Percentiles rank a stretch among this genome's conserved stretches.
These are phyloP conservation scores for Cercospora beticola DNA, from an alignment of 2,329 filamentous ascomycete genomes.

Conservation along the genomic window DNA sequence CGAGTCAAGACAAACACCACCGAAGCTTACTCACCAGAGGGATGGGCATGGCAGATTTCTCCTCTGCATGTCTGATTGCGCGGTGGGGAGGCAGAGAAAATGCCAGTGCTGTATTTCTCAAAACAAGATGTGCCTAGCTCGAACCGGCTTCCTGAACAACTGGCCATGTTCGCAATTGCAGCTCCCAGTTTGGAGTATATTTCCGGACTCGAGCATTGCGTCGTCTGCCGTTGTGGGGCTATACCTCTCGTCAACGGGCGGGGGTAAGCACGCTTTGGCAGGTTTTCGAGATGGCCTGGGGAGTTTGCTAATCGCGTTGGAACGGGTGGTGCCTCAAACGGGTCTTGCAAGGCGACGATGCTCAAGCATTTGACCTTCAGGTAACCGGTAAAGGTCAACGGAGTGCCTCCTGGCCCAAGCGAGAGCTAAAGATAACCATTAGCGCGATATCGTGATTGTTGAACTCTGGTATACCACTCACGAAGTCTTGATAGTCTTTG, in stretches of 20 bases:
- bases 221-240: conserved; percentile 75
- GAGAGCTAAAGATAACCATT: conserved; percentile 37
- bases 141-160: conserved; percentile 38
- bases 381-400: conserved; percentile 71
- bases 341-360: conserved; percentile 68
- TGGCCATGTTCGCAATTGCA: conserved; percentile 55
- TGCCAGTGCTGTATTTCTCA: conserved; percentile 67
- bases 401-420: conserved; percentile 78
- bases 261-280: conserved; percentile 63
- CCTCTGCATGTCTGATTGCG: conserved; percentile 68
- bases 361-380: conserved; percentile 70
- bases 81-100: conserved; percentile 67
- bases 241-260: conserved; percentile 72
- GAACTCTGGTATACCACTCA: background rate
- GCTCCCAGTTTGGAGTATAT: conserved; percentile 58
- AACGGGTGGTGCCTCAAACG: conserved; percentile 59
- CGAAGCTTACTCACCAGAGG: conserved; percentile 39
- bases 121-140: conserved; percentile 67
- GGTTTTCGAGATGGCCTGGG: conserved; percentile 58
- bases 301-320: conserved; percentile 55
- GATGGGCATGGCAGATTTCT: conserved; percentile 81
- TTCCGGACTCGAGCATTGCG: conserved; percentile 59
- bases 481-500: conserved; percentile 3
- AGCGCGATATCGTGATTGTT: background rate
- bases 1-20: background rate